phyloP scores from a whole-genome alignment of 2,329 filamentous ascomycete genomes.

The Didymella pinodella region DNA sequence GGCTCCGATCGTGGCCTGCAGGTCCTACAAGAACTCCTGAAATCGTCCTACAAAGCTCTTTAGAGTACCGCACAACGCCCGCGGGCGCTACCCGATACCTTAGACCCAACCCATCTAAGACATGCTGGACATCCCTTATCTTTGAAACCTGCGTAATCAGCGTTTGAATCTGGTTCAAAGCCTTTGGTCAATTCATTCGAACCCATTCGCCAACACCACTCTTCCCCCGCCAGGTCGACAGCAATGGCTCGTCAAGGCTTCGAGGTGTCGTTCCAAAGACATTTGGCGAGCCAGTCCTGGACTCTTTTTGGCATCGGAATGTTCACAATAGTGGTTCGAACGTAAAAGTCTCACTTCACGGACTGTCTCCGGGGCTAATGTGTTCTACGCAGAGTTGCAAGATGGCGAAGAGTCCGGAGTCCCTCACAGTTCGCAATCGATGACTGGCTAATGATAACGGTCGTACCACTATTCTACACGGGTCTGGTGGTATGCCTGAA shows the following conservation, averaged over 20 bases:
- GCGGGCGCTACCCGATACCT: neutral
- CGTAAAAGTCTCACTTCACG: conserved; percentile 26
- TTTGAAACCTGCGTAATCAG: conserved; percentile 7
- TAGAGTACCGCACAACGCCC: neutral
- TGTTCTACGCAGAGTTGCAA: conserved; percentile 30
- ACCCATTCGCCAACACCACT: conserved; percentile 1
- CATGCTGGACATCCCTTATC: neutral
- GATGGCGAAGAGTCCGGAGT: conserved; percentile 38
- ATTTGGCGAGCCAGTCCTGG: conserved; percentile 40
- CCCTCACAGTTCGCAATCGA: conserved; percentile 32
- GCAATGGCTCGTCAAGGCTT: conserved; percentile 25
- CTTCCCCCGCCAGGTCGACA: conserved; percentile 2
- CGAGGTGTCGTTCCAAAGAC: conserved; percentile 28
- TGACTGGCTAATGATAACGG: conserved; percentile 45
- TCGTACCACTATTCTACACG: conserved; percentile 49
- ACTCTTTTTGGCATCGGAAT: conserved; percentile 41
- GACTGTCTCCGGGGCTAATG: neutral
- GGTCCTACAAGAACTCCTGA: no score
- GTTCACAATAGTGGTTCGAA: conserved; percentile 37
- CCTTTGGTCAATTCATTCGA: neutral
- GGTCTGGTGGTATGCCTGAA: conserved; percentile 54
- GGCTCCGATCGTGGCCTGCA: neutral
- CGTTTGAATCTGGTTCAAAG: neutral
- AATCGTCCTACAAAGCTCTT: neutral
- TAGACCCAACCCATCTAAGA: neutral